Evolutionary conservation across 2,329 filamentous ascomycete genomes (phyloP), one percentile per base, ranked within the genome.

Genomic region (Helotiales sp.): DNA sequence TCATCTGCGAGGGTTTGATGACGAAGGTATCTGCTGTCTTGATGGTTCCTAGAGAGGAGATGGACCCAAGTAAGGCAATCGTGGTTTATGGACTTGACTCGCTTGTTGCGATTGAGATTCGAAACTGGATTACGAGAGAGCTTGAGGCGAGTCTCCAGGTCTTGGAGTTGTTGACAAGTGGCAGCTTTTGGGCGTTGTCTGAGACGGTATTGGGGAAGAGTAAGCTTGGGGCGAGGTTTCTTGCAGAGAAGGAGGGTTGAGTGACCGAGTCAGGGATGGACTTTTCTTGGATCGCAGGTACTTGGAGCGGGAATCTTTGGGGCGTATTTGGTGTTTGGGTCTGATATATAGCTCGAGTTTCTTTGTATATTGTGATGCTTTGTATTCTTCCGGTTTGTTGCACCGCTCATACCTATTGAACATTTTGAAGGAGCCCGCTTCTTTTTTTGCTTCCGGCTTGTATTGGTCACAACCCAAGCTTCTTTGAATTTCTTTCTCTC

Each of bases 11-110:
- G 10, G 73, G 72, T 5, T 61, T 72, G 20, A 77, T 85, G 2
- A 77, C 78, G 59, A 85, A 85, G 75, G 76, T 85, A 1, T 79
- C 82, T 0, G 77, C 78, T 0, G 79, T 84, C 6, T 79, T 86
- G 65, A 82, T 83, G 78, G 79, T 85, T 67, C 80, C 81, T 32
- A 64, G 77, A 1, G 80, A 83, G 47, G 83, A 85, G 57, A 78
- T 85, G 66, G 83, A 85, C 69, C 71, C 79, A 11, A 75, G 78
- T 55, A 80, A 78, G 4, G 64, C 70, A 0, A 70, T 74, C 55
- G 64, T 67, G 6, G 65, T 64, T 11, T 73, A 74, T 50, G 76
- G 79, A 82, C 2, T 80, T 2, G 73, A 75, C 47, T 68, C 63
- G 1, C 49, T 75, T 1, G 70, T 75, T 1, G 73, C 73, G 8